Evolutionary conservation across 75 land plant genomes (phyloP).

Genomic region (Isoetes taiwanensis): DNA sequence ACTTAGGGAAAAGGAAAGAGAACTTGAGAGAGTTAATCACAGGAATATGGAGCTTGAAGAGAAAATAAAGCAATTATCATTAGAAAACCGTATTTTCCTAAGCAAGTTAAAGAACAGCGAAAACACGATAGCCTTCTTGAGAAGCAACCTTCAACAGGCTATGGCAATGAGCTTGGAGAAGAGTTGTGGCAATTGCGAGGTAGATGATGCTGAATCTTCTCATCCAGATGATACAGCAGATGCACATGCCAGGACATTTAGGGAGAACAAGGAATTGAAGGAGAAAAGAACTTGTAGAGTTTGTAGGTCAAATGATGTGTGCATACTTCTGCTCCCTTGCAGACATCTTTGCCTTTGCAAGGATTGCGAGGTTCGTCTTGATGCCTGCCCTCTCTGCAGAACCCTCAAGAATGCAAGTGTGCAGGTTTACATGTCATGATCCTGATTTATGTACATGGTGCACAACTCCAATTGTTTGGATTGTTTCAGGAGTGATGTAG

Average conservation of each 20-base stretch:
- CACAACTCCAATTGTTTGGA: no score
- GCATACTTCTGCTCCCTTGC: slow-evolving; percentile 53
- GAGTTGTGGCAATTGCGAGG: slow-evolving; percentile 76
- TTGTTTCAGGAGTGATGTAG: no score
- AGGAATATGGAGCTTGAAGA: slow-evolving; percentile 41
- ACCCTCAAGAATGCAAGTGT: slow-evolving; percentile 24
- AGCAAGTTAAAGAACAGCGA: slow-evolving; percentile 33
- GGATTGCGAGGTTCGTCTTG: slow-evolving; percentile 33
- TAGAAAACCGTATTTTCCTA: slow-evolving; percentile 46
- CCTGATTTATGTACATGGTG: no score
- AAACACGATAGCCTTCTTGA: slow-evolving; percentile 20
- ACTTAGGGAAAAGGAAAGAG: slow-evolving; percentile 35
- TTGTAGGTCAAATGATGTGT: slow-evolving; percentile 33
- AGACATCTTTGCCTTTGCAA: slow-evolving; percentile 52
- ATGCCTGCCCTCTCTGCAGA: slow-evolving; percentile 39
- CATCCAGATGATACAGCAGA: slow-evolving; percentile 9
- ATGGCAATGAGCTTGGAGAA: slow-evolving; percentile 1
- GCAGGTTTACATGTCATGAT: slow-evolving; percentile 39
- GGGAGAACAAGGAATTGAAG: background rate
- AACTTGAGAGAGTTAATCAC: slow-evolving; percentile 26
- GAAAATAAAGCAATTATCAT: slow-evolving; percentile 25
- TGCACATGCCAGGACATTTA: slow-evolving; percentile 1
- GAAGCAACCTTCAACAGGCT: slow-evolving; percentile 40
- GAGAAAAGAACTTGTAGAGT: slow-evolving; percentile 34
- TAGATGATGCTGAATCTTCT: slow-evolving; percentile 59